Conservation (phyloP, 83 land plant species). For the Thuja plicata region DNA sequence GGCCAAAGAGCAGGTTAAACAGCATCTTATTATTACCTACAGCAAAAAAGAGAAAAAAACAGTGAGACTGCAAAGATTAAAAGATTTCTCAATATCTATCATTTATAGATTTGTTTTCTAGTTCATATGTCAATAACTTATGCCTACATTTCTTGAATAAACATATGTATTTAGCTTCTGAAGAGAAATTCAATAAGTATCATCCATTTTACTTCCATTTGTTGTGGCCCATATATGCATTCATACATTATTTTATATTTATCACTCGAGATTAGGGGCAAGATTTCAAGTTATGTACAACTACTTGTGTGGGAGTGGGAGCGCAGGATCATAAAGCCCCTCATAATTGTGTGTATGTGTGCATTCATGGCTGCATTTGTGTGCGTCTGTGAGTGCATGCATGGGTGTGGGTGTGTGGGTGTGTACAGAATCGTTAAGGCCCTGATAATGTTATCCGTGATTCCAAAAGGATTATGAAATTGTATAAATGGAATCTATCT, state of each 20-base stretch:
- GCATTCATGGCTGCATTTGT: too few relatives aligned
- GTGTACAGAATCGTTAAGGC: too few relatives aligned
- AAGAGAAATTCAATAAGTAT: not conserved
- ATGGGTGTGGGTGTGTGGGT: too few relatives aligned
- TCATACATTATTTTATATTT: not conserved
- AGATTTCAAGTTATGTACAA: not conserved
- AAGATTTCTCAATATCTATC: not conserved
- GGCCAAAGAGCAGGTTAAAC: not conserved
- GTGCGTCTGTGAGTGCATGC: too few relatives aligned
- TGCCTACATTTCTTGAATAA: not conserved
- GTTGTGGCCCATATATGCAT: not conserved
- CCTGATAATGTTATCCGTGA: too few relatives aligned
- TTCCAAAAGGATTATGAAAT: too few relatives aligned
- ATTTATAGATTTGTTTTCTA: not conserved
- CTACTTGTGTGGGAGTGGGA: too few relatives aligned
- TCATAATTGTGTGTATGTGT: too few relatives aligned
- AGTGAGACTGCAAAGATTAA: not conserved
- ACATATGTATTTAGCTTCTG: not conserved
- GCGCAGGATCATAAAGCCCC: too few relatives aligned
- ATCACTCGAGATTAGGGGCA: not conserved
- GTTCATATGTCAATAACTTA: not conserved
- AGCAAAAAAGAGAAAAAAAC: not conserved
- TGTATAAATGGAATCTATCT: too few relatives aligned
- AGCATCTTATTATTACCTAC: not conserved
- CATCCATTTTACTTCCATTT: not conserved